These are phyloP conservation scores for Euphorbia tirucalli DNA, from an alignment of 345 rosid genomes.

Conservation along the genomic window DNA sequence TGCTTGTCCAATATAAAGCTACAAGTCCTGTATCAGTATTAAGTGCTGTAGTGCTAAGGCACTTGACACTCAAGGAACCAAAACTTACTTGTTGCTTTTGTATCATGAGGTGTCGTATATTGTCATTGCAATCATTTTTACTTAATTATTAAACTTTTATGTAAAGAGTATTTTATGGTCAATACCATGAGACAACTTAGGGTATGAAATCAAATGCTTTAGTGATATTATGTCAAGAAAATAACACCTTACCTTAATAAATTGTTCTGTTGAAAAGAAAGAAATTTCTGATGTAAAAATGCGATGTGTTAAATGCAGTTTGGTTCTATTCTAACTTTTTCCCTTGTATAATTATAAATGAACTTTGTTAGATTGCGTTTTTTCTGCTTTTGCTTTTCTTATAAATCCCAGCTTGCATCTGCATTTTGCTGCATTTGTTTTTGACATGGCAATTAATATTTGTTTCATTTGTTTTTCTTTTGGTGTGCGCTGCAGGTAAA, in stretches of 20 bases:
- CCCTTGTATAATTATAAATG: not conserved
- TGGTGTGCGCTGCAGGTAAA: conserved; percentile 45
- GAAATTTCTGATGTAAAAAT: not conserved
- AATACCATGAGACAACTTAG: not conserved
- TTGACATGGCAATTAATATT: not conserved
- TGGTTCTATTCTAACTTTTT: not conserved
- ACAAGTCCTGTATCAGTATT: too few species aligned
- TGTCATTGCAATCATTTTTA: not conserved
- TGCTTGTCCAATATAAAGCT: not conserved
- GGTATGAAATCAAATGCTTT: not conserved
- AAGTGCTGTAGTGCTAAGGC: too few species aligned
- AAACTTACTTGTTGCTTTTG: not conserved
- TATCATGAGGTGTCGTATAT: not conserved
- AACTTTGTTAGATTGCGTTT: not conserved
- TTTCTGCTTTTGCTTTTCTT: not conserved
- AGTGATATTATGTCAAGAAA: not conserved
- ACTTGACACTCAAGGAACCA: not conserved
- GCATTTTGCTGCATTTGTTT: not conserved
- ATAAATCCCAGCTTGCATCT: not conserved
- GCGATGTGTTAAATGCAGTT: not conserved
- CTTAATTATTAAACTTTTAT: not conserved
- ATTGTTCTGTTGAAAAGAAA: not conserved
- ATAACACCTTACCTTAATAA: not conserved
- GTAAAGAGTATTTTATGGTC: not conserved
- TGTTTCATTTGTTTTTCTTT: conserved; percentile 1